Evolutionary conservation across 2,329 filamentous ascomycete species (phyloP).

Genomic region (Drechslerella dactyloides): DNA sequence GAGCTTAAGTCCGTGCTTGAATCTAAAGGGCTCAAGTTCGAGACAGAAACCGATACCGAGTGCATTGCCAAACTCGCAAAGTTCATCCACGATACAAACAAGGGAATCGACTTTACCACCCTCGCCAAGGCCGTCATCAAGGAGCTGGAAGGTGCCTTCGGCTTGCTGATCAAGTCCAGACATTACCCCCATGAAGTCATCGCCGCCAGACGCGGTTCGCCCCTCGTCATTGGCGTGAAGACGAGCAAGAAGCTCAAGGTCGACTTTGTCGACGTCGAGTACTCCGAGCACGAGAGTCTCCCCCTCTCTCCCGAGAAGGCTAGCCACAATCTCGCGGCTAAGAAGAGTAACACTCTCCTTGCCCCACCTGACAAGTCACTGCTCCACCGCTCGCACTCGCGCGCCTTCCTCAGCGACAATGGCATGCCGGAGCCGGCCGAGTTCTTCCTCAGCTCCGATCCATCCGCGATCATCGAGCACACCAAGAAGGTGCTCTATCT

Average conservation of each 20-base stretch:
- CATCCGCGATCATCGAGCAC: constrained; percentile 97
- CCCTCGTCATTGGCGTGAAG: constrained; percentile 94
- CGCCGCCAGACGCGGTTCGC: constrained; percentile 96
- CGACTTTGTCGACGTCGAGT: constrained; percentile 99
- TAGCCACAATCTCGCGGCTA: constrained; percentile 93
- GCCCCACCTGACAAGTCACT: constrained; percentile 96
- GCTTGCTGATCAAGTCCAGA: constrained; percentile 95
- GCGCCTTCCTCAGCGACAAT: constrained; percentile 98
- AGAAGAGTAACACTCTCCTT: constrained; percentile 78
- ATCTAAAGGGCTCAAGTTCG: constrained; percentile 96
- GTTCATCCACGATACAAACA: constrained; percentile 95
- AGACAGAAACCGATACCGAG: constrained; percentile 99
- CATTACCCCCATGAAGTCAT: constrained; percentile 98
- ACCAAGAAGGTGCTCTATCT: constrained; percentile 99
- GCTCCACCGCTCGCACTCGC: constrained; percentile 96
- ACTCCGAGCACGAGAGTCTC: constrained; percentile 76
- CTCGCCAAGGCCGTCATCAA: constrained; percentile 97
- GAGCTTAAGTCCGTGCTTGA: constrained; percentile 92
- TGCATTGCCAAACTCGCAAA: constrained; percentile 99
- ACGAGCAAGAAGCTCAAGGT: constrained; percentile 99
- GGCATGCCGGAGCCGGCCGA: constrained; percentile 97
- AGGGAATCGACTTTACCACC: constrained; percentile 92
- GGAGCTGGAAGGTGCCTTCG: constrained; percentile 97
- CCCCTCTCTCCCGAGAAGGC: constrained; percentile 86
- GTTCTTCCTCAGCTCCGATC: constrained; percentile 99